Base-by-base conservation (phyloP, 495 filamentous ascomycete species). In the Rhypophila decipiens region DNA sequence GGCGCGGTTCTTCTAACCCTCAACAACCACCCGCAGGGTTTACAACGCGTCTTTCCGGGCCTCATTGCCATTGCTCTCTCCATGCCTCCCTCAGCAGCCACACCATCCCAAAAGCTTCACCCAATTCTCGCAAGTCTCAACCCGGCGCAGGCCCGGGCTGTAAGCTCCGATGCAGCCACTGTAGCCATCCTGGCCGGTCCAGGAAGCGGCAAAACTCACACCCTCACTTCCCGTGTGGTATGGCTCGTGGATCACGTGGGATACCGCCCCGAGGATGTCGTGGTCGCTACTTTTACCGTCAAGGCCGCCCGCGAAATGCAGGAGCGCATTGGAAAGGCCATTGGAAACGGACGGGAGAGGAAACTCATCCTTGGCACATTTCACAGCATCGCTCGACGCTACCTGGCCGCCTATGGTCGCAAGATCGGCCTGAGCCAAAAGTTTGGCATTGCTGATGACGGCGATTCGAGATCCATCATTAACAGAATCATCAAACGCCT, bases 241-340 rank as follows among this genome's bases (percentile, higher is more conserved):
- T 95, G 94, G 73, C 79, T 97, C n/a, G 79, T 99, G 41, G 75
- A 80, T n/a, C 73, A 86, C 53, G 70, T 86, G 52, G 78, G 82
- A 24, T 82, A 88, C 56, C 80, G 80, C 35, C 90, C 94, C 54
- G 84, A 88, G 72, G 93, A 97, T 73, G 80, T 99, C 60, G 83
- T 99, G 37, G 94, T 95, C 46, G 91, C 91, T 50, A 99, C 94
- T 1, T 99, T 99, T 61, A 99, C 94, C 2, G 87, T 95, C 62
- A 99, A 97, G 64, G 93, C 93, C 3, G 87, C 93, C 15, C 82
- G 86, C 15, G 94, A 99, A 67, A 99, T 99, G 94, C 88, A 88
- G 50, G 80, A 88, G 57, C 79, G 94, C 20, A 83, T 99, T 27
- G 80, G 83, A 0, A 82, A 79, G 49, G 72, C 93, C 11, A 73